Conservation (phyloP, 768 basidiomycete genomes). For the Lepiota brunneoincarnata region DNA sequence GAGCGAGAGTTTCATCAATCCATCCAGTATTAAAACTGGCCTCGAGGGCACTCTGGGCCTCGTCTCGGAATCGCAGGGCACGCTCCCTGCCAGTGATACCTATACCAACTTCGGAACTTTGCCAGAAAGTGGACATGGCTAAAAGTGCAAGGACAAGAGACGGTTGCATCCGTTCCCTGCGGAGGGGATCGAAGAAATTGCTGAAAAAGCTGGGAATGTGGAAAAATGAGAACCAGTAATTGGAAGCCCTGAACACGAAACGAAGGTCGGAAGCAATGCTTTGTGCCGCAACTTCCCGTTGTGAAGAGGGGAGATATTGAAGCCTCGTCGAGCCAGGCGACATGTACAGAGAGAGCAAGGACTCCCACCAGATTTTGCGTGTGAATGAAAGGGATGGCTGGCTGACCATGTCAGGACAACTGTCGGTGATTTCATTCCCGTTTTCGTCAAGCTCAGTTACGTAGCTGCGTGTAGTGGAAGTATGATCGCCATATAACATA, state of each 20-base stretch:
- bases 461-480: constrained; percentile 16
- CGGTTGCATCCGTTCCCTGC: constrained; percentile 61
- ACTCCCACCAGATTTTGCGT: constrained; percentile 81
- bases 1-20: constrained; percentile 71
- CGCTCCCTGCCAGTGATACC: constrained; percentile 50
- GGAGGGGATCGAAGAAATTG: constrained; percentile 52
- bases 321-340: constrained; percentile 30
- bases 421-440: constrained; percentile 21
- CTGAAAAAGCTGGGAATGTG: constrained; percentile 67
- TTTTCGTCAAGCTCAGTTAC: constrained; percentile 29
- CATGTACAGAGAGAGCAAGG: constrained; percentile 54
- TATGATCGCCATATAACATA: constrained; percentile 5
- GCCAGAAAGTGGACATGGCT: constrained; percentile 65
- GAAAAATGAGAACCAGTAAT: constrained; percentile 74
- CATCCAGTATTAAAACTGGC: constrained; percentile 68
- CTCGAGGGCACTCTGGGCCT: constrained; percentile 69
- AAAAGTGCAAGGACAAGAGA: constrained; percentile 61
- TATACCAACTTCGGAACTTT: constrained; percentile 60
- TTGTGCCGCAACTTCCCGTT: constrained; percentile 45
- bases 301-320: constrained; percentile 32
- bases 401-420: constrained; percentile 32
- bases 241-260: constrained; percentile 61
- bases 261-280: constrained; percentile 55
- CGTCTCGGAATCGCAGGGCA: constrained; percentile 60
- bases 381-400: constrained; percentile 67